These are phyloP conservation scores for Holtermannia corniformis DNA, from an alignment of 768 basidiomycete species.

Conservation along the genomic window DNA sequence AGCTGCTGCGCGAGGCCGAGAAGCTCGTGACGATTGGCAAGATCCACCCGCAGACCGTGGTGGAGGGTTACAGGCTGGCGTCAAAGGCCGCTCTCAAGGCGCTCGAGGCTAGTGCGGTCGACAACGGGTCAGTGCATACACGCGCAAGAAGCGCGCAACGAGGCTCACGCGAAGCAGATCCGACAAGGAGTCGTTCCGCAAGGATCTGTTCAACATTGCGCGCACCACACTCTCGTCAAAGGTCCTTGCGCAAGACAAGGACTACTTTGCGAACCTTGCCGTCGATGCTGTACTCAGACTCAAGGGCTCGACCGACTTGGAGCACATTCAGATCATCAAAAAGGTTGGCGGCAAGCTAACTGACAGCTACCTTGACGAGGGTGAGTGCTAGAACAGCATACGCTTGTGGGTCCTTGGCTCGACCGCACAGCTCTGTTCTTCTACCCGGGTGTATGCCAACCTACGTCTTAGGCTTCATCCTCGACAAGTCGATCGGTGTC, in stretches of 20 bases:
- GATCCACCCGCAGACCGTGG: slow-evolving; percentile 96
- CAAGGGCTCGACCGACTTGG: slow-evolving; percentile 91
- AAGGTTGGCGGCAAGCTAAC: slow-evolving; percentile 98
- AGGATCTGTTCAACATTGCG: slow-evolving; percentile 93
- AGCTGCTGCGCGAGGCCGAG: slow-evolving; percentile 88
- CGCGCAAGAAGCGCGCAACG: neutral
- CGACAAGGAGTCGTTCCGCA: slow-evolving; percentile 64
- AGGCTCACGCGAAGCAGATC: slow-evolving; percentile 45
- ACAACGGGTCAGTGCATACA: slow-evolving; percentile 59
- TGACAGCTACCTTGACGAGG: slow-evolving; percentile 96
- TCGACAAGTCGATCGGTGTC: slow-evolving; percentile 88
- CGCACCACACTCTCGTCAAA: slow-evolving; percentile 91
- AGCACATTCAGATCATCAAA: slow-evolving; percentile 99
- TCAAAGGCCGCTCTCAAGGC: slow-evolving; percentile 73
- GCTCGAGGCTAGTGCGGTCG: slow-evolving; percentile 68
- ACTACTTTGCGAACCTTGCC: slow-evolving; percentile 94
- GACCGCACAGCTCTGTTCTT: neutral
- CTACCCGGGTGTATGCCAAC: neutral
- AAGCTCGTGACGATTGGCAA: slow-evolving; percentile 72
- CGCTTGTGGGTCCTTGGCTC: neutral
- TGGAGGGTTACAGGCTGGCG: slow-evolving; percentile 93
- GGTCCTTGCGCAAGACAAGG: slow-evolving; percentile 91
- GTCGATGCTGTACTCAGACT: slow-evolving; percentile 91
- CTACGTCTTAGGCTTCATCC: slow-evolving; percentile 67
- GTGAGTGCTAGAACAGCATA: too few relatives aligned